Conservation (phyloP, 768 basidiomycete species). For the Pleurotus eryngii region DNA sequence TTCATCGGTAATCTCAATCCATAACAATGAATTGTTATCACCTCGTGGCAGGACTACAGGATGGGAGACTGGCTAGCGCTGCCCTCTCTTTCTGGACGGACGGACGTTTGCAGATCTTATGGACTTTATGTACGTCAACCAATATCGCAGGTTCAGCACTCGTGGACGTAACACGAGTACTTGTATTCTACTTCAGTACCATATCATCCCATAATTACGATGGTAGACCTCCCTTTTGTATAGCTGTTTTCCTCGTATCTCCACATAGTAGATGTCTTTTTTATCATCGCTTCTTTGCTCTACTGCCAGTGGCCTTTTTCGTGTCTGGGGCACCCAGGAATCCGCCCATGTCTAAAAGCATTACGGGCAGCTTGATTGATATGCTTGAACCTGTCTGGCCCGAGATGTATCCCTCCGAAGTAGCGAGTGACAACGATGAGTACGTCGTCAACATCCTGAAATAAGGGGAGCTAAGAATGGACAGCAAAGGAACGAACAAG, state of each 20-base stretch:
- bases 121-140: not conserved
- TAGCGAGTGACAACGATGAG: slow-evolving; percentile 91
- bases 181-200: not conserved
- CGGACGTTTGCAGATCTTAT: not conserved
- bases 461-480: not conserved
- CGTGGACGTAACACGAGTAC: too few relatives aligned
- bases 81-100: too few relatives aligned
- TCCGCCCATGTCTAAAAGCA: slow-evolving; percentile 82
- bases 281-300: slow-evolving; percentile 1
- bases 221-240: not conserved
- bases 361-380: slow-evolving; percentile 95
- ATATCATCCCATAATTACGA: not conserved
- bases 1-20: slow-evolving; percentile 31
- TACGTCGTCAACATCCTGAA: slow-evolving; percentile 76
- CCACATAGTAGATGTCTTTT: not conserved
- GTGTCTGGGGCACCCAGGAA: slow-evolving; percentile 61
- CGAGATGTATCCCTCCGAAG: slow-evolving; percentile 90
- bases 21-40: not conserved
- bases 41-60: not conserved
- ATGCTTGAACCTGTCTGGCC: slow-evolving; percentile 85
- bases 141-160: too few relatives aligned
- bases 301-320: slow-evolving; percentile 19
- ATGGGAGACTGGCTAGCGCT: too few relatives aligned
- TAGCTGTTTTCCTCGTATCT: not conserved
- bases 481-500: not conserved